Conservation (phyloP, 2,329 filamentous ascomycete species). For the Scedosporium dehoogii region DNA sequence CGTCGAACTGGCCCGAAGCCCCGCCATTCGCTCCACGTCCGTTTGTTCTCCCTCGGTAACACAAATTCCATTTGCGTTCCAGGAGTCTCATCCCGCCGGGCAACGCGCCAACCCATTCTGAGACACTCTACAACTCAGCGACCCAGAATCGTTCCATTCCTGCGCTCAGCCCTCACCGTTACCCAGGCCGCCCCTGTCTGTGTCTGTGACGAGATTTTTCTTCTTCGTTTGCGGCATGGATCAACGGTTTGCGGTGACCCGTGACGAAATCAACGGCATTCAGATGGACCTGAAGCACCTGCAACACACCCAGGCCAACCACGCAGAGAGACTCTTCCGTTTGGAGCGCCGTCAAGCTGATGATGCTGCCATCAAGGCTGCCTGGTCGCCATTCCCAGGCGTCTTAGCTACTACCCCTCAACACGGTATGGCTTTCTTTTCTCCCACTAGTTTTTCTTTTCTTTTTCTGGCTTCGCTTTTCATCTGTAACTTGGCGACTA, state of each 20-base stretch:
- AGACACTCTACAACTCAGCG: neutral
- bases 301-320: constrained; percentile 51
- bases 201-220: neutral
- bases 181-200: neutral
- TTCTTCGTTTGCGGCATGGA: constrained; percentile 44
- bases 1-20: neutral
- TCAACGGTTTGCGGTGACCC: constrained; percentile 46
- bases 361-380: constrained; percentile 64
- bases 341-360: constrained; percentile 59
- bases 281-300: constrained; percentile 63
- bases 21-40: neutral
- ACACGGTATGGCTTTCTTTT: constrained; percentile 56
- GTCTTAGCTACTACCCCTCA: constrained; percentile 74
- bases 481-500: no score
- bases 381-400: constrained; percentile 94
- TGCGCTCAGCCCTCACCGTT: neutral
- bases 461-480: neutral
- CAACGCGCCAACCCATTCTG: neutral
- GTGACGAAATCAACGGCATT: constrained; percentile 57
- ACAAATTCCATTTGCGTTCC: neutral
- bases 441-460: neutral
- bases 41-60: neutral
- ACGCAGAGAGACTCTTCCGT: constrained; percentile 50
- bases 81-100: neutral
- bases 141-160: neutral